These are phyloP conservation scores for Tubosaeta sp. DNA, from an alignment of 768 basidiomycete genomes.

Conservation along the genomic window DNA sequence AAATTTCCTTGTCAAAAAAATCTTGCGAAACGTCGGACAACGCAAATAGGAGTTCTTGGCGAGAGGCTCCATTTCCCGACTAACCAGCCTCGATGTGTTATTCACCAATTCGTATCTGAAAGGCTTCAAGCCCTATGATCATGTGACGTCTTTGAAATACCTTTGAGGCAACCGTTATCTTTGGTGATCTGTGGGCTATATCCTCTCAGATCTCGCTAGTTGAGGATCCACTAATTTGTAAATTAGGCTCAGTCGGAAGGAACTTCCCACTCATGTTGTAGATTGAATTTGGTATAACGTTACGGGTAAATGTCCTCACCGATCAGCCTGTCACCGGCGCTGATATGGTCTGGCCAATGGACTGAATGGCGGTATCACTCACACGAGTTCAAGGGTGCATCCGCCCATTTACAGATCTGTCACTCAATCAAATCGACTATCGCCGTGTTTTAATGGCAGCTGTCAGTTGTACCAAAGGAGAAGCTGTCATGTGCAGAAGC, in stretches of 20 bases:
- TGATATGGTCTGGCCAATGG: too few relatives aligned
- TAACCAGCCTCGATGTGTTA: background rate
- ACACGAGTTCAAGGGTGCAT: too few relatives aligned
- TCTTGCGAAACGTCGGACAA: background rate
- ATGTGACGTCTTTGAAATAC: too few relatives aligned
- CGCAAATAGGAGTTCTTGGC: background rate
- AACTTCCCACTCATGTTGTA: background rate
- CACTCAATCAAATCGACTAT: too few relatives aligned
- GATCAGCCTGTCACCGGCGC: too few relatives aligned
- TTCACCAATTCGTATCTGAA: background rate
- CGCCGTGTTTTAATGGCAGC: too few relatives aligned
- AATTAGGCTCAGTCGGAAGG: background rate
- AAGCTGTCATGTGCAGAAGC: background rate
- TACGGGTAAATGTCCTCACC: background rate
- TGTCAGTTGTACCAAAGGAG: background rate
- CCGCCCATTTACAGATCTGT: too few relatives aligned
- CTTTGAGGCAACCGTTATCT: background rate
- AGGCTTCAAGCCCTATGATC: background rate
- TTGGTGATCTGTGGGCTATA: too few relatives aligned
- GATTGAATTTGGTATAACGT: background rate
- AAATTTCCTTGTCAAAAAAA: background rate
- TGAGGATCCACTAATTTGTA: too few relatives aligned
- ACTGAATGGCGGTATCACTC: too few relatives aligned
- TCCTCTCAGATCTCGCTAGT: too few relatives aligned
- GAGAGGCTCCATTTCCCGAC: background rate